Percentiles rank a stretch among this genome's conserved stretches.
These are phyloP conservation scores for Geotrichum bryndzae DNA, from an alignment of 1,139 yeast genomes.

Conservation along the genomic window DNA sequence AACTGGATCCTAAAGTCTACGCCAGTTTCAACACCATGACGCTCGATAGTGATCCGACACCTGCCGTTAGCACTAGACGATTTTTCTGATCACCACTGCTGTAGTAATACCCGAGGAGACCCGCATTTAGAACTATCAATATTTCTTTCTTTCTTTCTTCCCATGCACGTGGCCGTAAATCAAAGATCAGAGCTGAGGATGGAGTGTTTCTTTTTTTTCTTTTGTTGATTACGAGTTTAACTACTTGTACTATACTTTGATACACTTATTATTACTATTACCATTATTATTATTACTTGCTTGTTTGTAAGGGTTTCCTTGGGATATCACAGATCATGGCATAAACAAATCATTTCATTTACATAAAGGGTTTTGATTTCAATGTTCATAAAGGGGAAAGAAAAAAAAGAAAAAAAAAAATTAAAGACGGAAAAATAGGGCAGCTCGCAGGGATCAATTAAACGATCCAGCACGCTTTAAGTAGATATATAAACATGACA, in stretches of 20 bases:
- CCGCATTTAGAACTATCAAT: not conserved
- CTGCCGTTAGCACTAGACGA: constrained; percentile 2
- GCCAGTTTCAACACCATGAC: constrained; percentile 16
- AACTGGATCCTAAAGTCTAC: constrained; percentile 15
- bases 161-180: not conserved
- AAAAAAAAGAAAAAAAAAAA: not conserved
- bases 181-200: too few species aligned
- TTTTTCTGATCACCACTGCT: not conserved
- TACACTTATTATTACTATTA: not conserved
- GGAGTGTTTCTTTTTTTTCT: too few species aligned
- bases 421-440: not conserved
- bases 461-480: too few species aligned
- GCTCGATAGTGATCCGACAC: constrained; percentile 5
- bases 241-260: not conserved
- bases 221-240: too few species aligned
- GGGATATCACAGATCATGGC: not conserved
- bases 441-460: too few species aligned
- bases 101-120: not conserved
- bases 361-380: not conserved
- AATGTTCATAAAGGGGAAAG: not conserved
- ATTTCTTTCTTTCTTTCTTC: too few species aligned
- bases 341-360: not conserved
- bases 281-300: not conserved
- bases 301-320: not conserved
- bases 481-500: too few species aligned